Evolutionary conservation across 2,329 filamentous ascomycete species (phyloP), one percentile per base, ranked within the genome.

Genomic region (Corniculantispora saksenae): DNA sequence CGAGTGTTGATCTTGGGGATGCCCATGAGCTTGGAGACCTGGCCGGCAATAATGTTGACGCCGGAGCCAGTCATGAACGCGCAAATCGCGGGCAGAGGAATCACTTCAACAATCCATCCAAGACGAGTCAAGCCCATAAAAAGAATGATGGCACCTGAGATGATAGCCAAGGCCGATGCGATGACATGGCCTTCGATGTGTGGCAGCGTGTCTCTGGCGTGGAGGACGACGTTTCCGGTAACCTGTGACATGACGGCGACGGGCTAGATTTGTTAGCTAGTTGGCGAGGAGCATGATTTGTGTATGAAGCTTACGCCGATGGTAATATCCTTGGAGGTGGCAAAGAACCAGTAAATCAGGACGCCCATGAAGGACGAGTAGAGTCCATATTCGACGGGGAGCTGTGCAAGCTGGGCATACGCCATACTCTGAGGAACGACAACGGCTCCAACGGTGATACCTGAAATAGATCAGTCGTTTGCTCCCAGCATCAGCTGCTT

Each of bases 301-400:
- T 12, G 23, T 2, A 8, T 2, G 60, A 53, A 38, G 2, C 87
- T 79, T 82, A 91, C 88, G 47, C 92, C 92, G 69, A 96, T 95
- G 21, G 92, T 95, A 74, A 97, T 96, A 78, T 84, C 82, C 70
- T 98, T 99, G 17, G 94, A 97, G 0, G 95, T 99, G 40, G 94
- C 95, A 73, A 98, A 98, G 74, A 97, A 91, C 94, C 94, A 98
- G 79, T 99, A 99, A 67, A 97, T 84, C 68, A 97, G 77, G 19
- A 97, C 94, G 59, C 94, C 95, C 85, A 97, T 95, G 75, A 99
- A 98, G 0, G 94, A 97, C 0, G 94, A 95, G 66, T 80, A 81
- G 21, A 85, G 71, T 17, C 83, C 83, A 71, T 81, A 85, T 68
- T 85, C 79, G 29, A 82, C 77, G 4, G 77, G 75, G 56, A 85